Base-by-base conservation (phyloP, 2,329 filamentous ascomycete genomes). In the Shiraia sp. region DNA sequence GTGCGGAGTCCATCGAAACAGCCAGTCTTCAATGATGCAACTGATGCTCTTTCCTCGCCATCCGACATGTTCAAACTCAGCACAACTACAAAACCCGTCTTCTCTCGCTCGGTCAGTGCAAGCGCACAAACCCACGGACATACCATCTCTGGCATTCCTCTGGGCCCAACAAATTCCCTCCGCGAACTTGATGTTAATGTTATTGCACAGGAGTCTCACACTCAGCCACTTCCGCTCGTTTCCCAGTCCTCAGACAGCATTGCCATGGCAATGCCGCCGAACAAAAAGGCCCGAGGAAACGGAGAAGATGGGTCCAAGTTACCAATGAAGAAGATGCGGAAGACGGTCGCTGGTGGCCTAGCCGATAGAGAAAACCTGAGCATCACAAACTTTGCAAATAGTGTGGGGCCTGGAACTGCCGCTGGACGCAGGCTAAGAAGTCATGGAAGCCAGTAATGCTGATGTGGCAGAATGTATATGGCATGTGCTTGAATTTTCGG, bases 1-100 rank as follows among this genome's bases (percentile, higher is more conserved):
- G 43, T 48, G 1, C 62, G 63, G 26, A 71, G 68, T 40, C 76
- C 78, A 4, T 71, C 70, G 16, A 81, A 81, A 56, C 69, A 72
- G 22, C 75, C 74, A 42, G 70, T 82, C 42, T 81, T 79, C 57
- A 76, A 75, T 49, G 79, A 81, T 53, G 61, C 66, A 10, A 61
- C 56, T 38, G 75, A 79, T 51, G 43, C 66, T 19, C 40, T 55
- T 56, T 36, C 66, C 10, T 59, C 55, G 3, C 50, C 61, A 9
- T 58, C 60, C 31, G 55, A 62, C 33, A 49, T 62, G 14, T 61
- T 69, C 49, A 49, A 42, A 14, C 32, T 57, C 7, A 53, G 49
- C 12, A 37, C 46, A 6, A 33, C 46, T 30, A 31, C 42, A 12
- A 59, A 64, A 29, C 58, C 61, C 7, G 52, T 43, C 28, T 54